Conservation (phyloP, 805 yeast species). For the Candida sakaeoensis region DNA sequence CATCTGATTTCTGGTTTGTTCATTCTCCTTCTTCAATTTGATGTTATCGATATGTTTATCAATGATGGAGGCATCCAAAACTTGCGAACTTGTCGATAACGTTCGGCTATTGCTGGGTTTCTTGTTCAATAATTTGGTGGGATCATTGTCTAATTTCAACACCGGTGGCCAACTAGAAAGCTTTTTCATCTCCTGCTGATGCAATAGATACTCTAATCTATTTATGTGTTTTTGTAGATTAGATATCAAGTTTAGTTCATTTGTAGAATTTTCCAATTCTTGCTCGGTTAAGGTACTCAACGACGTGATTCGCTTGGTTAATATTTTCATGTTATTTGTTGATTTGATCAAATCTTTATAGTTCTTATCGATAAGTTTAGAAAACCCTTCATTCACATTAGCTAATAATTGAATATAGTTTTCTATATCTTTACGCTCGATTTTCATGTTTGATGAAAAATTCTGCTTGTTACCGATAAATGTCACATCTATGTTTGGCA, state of each 20-base stretch:
- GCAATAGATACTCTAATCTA: slow-evolving; percentile 72
- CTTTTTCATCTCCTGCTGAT: slow-evolving; percentile 64
- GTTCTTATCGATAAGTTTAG: slow-evolving; percentile 39
- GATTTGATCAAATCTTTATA: slow-evolving; percentile 42
- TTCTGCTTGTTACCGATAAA: slow-evolving; percentile 21
- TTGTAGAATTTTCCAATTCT: slow-evolving; percentile 18
- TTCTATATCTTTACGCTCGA: slow-evolving; percentile 32
- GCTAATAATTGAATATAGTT: slow-evolving; percentile 24
- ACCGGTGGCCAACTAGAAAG: slow-evolving; percentile 43
- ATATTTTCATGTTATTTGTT: slow-evolving; percentile 34
- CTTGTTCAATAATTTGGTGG: slow-evolving; percentile 27
- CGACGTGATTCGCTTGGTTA: slow-evolving; percentile 29
- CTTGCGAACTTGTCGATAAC: slow-evolving; percentile 11
- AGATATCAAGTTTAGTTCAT: slow-evolving; percentile 37
- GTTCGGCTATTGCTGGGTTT: slow-evolving; percentile 1
- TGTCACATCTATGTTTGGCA: slow-evolving; percentile 36
- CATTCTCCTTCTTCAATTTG: slow-evolving; percentile 30
- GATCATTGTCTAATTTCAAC: slow-evolving; percentile 13
- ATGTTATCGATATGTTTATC: slow-evolving; percentile 43
- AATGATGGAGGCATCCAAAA: slow-evolving; percentile 34
- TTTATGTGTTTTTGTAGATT: slow-evolving; percentile 71
- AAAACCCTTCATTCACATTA: slow-evolving; percentile 24
- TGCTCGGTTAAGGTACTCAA: slow-evolving; percentile 17
- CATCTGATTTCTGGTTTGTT: slow-evolving; percentile 16
- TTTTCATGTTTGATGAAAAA: slow-evolving; percentile 31